Conservation (phyloP, 2,329 filamentous ascomycete genomes). For the Sporothrix brasiliensis region DNA sequence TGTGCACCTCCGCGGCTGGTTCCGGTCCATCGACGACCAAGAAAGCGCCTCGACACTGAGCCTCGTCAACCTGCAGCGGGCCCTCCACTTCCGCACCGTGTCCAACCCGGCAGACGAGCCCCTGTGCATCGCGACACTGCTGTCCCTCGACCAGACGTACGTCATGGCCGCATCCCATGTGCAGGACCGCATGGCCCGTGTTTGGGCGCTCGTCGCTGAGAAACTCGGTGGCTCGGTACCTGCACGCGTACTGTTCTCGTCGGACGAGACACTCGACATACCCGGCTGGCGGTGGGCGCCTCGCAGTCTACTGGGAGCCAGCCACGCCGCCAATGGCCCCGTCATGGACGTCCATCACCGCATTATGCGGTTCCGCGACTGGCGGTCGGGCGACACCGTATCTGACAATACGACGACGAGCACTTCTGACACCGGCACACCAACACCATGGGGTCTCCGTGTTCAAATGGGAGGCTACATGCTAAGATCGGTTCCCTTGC, state of each 20-base stretch:
- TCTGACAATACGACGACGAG: not conserved
- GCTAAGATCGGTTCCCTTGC: not conserved
- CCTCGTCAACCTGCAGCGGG: conserved; percentile 20
- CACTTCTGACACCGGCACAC: not conserved
- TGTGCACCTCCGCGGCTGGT: conserved; percentile 20
- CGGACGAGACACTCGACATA: conserved; percentile 16
- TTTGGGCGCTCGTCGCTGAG: conserved; percentile 18
- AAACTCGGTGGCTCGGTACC: not conserved
- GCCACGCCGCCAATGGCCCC: not conserved
- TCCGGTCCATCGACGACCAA: not conserved
- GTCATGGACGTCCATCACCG: conserved; percentile 1
- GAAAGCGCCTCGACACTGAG: not conserved
- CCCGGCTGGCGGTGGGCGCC: conserved; percentile 28
- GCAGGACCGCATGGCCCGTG: conserved; percentile 25
- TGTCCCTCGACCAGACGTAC: conserved; percentile 14
- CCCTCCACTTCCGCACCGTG: conserved; percentile 27
- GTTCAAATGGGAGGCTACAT: conserved; percentile 12
- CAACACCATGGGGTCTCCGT: conserved; percentile 16
- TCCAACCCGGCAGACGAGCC: conserved; percentile 26
- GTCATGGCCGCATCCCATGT: not conserved
- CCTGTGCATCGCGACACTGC: conserved; percentile 22
- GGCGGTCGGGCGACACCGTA: not conserved
- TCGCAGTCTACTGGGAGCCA: conserved; percentile 13
- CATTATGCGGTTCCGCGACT: conserved; percentile 6
- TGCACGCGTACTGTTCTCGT: conserved; percentile 21